A percentile compares a stretch with the other conserved stretches of the same genome.
Conservation (phyloP, 805 yeast species). For the Zygosaccharomyces bisporus region DNA sequence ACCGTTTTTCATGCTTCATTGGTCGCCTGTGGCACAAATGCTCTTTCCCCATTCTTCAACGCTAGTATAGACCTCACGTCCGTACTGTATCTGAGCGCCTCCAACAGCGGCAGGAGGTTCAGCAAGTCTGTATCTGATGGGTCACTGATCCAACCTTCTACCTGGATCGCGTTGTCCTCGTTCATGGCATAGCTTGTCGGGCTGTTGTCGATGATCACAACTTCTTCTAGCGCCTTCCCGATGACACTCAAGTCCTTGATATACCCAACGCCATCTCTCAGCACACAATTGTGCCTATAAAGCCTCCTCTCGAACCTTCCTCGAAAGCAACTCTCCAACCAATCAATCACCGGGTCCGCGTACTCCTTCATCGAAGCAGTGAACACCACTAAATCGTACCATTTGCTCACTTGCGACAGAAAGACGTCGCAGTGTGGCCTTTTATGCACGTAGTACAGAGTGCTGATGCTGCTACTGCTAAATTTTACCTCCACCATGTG, state of each 20-base stretch:
- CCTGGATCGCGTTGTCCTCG: constrained; percentile 83
- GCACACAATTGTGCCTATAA: constrained; percentile 77
- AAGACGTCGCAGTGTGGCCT: constrained; percentile 90
- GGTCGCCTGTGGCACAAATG: constrained; percentile 15
- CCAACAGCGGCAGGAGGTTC: constrained; percentile 68
- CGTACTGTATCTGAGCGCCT: constrained; percentile 60
- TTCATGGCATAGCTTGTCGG: constrained; percentile 85
- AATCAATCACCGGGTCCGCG: constrained; percentile 95
- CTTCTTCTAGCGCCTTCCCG: constrained; percentile 39
- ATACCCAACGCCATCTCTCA: constrained; percentile 77
- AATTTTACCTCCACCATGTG: constrained; percentile 81
- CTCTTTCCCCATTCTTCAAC: constrained; percentile 56
- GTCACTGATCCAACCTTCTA: constrained; percentile 98
- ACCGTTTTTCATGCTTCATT: neutral
- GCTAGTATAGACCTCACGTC: constrained; percentile 81
- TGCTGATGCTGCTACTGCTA: constrained; percentile 54
- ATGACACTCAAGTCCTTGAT: constrained; percentile 59
- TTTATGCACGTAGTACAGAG: constrained; percentile 85
- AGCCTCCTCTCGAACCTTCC: constrained; percentile 54
- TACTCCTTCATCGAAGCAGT: constrained; percentile 94
- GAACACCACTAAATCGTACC: constrained; percentile 88
- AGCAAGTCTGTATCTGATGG: constrained; percentile 84
- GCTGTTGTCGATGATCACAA: constrained; percentile 83
- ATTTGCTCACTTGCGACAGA: constrained; percentile 67
- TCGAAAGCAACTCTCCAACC: constrained; percentile 64